Conservation (phyloP, 1,284 basidiomycete species). For the Cryptococcus sp. region DNA sequence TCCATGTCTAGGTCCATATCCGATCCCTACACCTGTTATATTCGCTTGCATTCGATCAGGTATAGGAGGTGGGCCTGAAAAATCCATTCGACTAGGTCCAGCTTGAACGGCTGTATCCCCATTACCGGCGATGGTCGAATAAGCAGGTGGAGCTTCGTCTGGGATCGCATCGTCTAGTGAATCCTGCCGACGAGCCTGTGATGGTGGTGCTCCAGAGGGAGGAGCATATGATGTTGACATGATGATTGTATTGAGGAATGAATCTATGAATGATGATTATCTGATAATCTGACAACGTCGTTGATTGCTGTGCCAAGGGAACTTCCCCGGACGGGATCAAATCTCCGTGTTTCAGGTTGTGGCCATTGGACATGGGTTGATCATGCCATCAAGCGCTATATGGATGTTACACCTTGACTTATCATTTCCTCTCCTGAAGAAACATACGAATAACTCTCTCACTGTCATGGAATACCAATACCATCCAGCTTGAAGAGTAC, state of each 20-base stretch:
- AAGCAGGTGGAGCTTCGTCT: conserved; percentile 38
- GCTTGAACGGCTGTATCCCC: conserved; percentile 18
- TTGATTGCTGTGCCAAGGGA: no score
- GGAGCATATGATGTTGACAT: conserved; percentile 5
- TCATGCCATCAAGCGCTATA: no score
- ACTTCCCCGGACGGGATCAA: no score
- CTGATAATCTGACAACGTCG: no score
- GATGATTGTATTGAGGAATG: background rate
- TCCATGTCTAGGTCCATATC: conserved; percentile 21
- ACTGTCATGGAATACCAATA: no score
- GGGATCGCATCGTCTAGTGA: conserved; percentile 16
- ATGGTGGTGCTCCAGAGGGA: conserved; percentile 6
- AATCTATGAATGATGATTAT: no score
- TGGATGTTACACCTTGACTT: no score
- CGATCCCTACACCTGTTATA: conserved; percentile 24
- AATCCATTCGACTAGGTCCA: conserved; percentile 40
- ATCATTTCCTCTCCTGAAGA: no score
- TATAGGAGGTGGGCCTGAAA: conserved; percentile 43
- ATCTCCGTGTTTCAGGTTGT: no score
- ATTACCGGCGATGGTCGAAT: conserved; percentile 14
- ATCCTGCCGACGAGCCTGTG: background rate
- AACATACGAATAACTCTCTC: no score
- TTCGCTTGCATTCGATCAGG: conserved; percentile 24
- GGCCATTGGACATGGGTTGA: no score
- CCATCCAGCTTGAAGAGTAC: no score